A percentile compares a stretch with the other conserved stretches of the same genome.
These are phyloP conservation scores for Ephemerocybe angulata DNA, from an alignment of 768 basidiomycete species.

Conservation along the genomic window DNA sequence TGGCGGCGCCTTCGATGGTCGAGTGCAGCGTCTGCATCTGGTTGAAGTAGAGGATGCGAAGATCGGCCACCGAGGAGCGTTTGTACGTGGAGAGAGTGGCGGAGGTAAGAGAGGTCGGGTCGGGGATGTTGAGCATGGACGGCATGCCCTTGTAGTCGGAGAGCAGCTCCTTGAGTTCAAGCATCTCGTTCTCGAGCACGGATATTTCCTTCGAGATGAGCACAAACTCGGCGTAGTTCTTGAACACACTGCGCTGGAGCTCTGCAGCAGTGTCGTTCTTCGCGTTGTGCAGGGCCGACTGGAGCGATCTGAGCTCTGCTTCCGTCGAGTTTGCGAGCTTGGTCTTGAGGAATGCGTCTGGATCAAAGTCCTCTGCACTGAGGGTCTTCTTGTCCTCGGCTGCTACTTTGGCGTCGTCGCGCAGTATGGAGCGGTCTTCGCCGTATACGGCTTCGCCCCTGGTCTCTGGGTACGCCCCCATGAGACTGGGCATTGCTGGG, in stretches of 20 bases:
- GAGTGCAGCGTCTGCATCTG: slow-evolving; percentile 91
- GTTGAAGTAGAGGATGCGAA: slow-evolving; percentile 88
- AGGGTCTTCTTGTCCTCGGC: slow-evolving; percentile 60
- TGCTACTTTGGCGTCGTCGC: slow-evolving; percentile 42
- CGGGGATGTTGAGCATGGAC: slow-evolving; percentile 85
- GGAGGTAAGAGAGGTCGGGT: slow-evolving; percentile 60
- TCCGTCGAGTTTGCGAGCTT: slow-evolving; percentile 89
- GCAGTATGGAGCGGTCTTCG: slow-evolving; percentile 35
- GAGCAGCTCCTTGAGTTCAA: slow-evolving; percentile 91
- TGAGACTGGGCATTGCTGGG: slow-evolving; percentile 40
- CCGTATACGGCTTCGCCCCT: slow-evolving; percentile 19
- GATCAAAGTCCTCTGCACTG: slow-evolving; percentile 79
- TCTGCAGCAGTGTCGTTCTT: slow-evolving; percentile 75
- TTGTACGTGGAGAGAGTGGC: slow-evolving; percentile 40
- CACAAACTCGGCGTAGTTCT: slow-evolving; percentile 90
- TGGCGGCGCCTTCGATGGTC: slow-evolving; percentile 90
- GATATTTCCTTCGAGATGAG: slow-evolving; percentile 96
- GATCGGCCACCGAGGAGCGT: slow-evolving; percentile 94
- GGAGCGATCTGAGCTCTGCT: slow-evolving; percentile 70
- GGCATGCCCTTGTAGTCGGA: slow-evolving; percentile 97
- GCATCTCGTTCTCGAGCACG: slow-evolving; percentile 94
- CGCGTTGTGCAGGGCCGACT: slow-evolving; percentile 67
- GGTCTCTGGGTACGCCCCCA: slow-evolving; percentile 17
- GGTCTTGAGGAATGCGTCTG: slow-evolving; percentile 81
- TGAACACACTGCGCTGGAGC: slow-evolving; percentile 89